Evolutionary conservation across 2,329 filamentous ascomycete genomes (phyloP), one percentile per base, ranked within the genome.

Genomic region (Tolypocladium pustulatum): DNA sequence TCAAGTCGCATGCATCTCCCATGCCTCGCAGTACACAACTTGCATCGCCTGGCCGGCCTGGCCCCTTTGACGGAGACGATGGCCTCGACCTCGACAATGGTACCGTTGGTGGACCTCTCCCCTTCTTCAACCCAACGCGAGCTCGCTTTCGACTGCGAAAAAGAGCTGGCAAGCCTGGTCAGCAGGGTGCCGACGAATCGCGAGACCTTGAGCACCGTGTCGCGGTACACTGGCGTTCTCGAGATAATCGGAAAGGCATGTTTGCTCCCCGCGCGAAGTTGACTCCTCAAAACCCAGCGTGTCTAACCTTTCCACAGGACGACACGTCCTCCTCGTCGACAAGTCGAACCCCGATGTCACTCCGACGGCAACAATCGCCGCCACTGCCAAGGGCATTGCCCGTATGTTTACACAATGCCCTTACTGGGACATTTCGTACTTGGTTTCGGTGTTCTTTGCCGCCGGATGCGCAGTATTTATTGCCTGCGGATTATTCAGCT

Each of bases 401-500:
- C 63, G 63, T 58, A 66, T 66, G 62, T 57, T 59, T 25, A 64
- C 62, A 32, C 54, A 59, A 20, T 65, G 46, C 41, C 63, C 64
- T 9, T 62, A 64, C 59, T 65, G 64, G 64, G 64, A 66, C 52
- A 59, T 66, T 25, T 65, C 63, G 2, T 65, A 61, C 56, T 53
- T 61, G 17, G 59, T 64, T n/a, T 60, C 61, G 52, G 59, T 66
- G 32, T 57, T 58, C 36, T 66, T 64, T 27, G 62, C 64, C 17
- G 34, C 63, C 20, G 64, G 64, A 34, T 64, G 62, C 57, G n/a
- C 59, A 20, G 58, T 65, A 38, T 66, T 64, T 49, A 59, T 65
- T 41, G 57, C 46, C 38, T 60, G 58, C 54, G 64, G 64, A 20
- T 49, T 85, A 68, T 87, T 88, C 65, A 79, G 78, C 20, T 87